These are phyloP conservation scores for Skeletonema grethae DNA, from an alignment of 108 stramenopile genomes.

Conservation along the genomic window DNA sequence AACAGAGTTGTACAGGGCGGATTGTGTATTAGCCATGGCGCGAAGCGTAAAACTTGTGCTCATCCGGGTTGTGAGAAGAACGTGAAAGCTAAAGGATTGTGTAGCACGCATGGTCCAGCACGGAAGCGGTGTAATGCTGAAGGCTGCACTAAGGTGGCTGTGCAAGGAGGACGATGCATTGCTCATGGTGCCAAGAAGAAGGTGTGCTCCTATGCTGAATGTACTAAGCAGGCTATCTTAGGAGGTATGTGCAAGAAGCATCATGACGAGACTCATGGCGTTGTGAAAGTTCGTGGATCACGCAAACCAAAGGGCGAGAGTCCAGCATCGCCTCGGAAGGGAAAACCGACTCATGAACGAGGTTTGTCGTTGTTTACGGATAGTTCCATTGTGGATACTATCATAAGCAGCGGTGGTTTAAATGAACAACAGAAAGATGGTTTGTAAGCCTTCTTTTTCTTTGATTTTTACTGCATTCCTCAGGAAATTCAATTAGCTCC, in stretches of 20 bases:
- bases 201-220: conserved; percentile 65
- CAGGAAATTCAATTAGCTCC: background rate
- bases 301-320: conserved; percentile 13
- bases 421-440: conserved; percentile 10
- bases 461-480: background rate
- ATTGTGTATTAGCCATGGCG: conserved; percentile 83
- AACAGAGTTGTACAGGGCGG: conserved; percentile 92
- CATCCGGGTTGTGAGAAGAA: conserved; percentile 85
- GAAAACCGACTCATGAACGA: conserved; percentile 20
- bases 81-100: conserved; percentile 85
- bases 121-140: conserved; percentile 76
- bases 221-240: conserved; percentile 86
- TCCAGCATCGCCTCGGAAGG: background rate
- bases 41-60: conserved; percentile 81
- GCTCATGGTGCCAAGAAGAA: conserved; percentile 91
- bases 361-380: conserved; percentile 38
- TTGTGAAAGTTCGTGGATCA: conserved; percentile 26
- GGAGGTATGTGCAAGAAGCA: conserved; percentile 90
- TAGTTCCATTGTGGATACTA: conserved; percentile 26
- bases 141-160: conserved; percentile 82
- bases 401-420: conserved; percentile 22
- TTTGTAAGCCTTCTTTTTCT: no score
- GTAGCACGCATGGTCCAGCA: conserved; percentile 87
- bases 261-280: conserved; percentile 58
- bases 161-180: conserved; percentile 87